A percentile compares a stretch with the other conserved stretches of the same genome.
Conservation (phyloP, 148 eudicot genomes). For the Diospyros kaki region DNA sequence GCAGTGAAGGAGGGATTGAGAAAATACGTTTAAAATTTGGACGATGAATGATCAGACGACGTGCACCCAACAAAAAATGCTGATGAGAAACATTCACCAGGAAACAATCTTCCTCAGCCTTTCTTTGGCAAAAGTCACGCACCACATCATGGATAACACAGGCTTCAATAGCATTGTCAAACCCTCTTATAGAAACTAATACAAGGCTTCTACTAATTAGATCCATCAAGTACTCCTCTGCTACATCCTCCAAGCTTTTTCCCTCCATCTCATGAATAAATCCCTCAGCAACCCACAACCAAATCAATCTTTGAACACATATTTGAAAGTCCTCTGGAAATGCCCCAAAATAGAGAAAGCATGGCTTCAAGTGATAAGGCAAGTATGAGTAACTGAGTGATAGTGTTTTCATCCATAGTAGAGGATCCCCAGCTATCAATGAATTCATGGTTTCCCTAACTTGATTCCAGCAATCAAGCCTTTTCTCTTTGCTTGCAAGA, state of each 20-base stretch:
- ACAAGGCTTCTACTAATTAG: no score
- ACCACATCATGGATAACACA: constrained; percentile 25
- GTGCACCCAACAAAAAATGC: background rate
- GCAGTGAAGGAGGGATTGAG: background rate
- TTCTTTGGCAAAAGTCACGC: constrained; percentile 19
- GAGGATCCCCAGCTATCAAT: constrained; percentile 8
- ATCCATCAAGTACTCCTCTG: no score
- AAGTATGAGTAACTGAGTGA: constrained; percentile 29
- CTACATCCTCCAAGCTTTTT: background rate
- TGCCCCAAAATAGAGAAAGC: constrained; percentile 4
- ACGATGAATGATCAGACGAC: constrained; percentile 9
- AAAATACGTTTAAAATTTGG: background rate
- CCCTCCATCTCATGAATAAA: background rate
- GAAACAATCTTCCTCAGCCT: constrained; percentile 10
- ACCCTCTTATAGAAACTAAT: background rate
- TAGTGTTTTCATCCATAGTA: constrained; percentile 16
- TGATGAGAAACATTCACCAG: background rate
- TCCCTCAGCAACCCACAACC: no score
- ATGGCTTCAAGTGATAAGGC: constrained; percentile 10
- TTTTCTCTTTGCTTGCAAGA: background rate
- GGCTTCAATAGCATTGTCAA: constrained; percentile 9
- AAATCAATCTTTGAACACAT: constrained; percentile 2
- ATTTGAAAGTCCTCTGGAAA: constrained; percentile 23
- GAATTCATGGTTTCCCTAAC: constrained; percentile 22
- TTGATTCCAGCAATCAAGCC: constrained; percentile 19